Evolutionary conservation across 257 asterid species (phyloP).

Genomic region (Ilex asprella): DNA sequence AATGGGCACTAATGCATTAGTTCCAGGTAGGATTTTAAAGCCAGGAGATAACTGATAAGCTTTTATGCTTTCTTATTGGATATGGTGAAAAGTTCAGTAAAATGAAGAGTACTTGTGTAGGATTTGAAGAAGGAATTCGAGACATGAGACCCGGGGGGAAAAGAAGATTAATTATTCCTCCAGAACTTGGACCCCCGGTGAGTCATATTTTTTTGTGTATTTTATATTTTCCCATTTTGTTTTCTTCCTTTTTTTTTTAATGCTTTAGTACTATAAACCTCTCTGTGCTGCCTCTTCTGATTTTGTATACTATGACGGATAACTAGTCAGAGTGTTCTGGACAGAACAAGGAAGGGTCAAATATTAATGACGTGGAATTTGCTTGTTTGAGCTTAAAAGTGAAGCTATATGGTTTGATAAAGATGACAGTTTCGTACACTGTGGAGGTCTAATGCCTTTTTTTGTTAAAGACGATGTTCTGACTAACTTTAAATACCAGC

Average conservation of each 20-base stretch:
- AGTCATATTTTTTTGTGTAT: constrained; percentile 16
- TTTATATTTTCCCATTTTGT: not conserved
- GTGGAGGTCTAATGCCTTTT: too few relatives aligned
- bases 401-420: too few relatives aligned
- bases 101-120: constrained; percentile 29
- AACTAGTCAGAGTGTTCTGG: too few relatives aligned
- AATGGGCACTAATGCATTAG: constrained; percentile 77
- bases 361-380: too few relatives aligned
- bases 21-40: constrained; percentile 67
- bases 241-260: too few relatives aligned
- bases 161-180: constrained; percentile 86
- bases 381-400: not conserved
- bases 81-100: constrained; percentile 5
- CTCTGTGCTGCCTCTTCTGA: too few relatives aligned
- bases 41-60: constrained; percentile 1
- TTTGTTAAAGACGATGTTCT: too few relatives aligned
- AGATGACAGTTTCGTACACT: too few relatives aligned
- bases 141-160: constrained; percentile 98
- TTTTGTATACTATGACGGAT: too few relatives aligned
- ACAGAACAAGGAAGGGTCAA: too few relatives aligned
- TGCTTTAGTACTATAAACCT: too few relatives aligned
- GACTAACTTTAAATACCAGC: too few relatives aligned
- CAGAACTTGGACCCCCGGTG: constrained; percentile 98
- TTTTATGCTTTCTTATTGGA: constrained; percentile 5
- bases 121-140: constrained; percentile 91